Percentiles rank a stretch among this genome's conserved stretches.
Evolutionary conservation across 2,329 filamentous ascomycete genomes (phyloP).

Genomic region (Pleochaeta shiraiana): DNA sequence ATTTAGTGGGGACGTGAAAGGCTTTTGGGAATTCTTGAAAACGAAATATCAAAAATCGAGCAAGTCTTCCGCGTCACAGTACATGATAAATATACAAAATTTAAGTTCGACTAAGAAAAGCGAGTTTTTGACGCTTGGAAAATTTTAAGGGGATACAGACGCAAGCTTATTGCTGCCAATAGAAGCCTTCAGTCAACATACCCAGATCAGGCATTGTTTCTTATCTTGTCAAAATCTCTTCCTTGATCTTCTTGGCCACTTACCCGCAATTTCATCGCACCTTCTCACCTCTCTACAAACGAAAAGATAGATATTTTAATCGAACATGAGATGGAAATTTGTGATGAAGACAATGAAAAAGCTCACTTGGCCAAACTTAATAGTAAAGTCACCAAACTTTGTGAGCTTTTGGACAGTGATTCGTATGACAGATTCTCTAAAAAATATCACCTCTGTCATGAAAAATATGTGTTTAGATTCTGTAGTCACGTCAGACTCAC

Average conservation of each 20-base stretch:
- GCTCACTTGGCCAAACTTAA: not conserved
- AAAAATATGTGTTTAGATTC: not conserved
- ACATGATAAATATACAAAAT: not conserved
- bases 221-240: not conserved
- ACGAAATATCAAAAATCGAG: not conserved
- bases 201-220: not conserved
- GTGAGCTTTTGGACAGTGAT: not conserved
- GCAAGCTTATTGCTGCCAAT: not conserved
- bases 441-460: not conserved
- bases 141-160: not conserved
- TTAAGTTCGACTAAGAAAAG: not conserved
- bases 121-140: not conserved
- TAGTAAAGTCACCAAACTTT: not conserved
- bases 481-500: not conserved
- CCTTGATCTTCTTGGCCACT: not conserved
- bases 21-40: not conserved
- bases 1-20: not conserved
- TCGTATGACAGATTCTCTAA: not conserved
- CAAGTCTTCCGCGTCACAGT: not conserved
- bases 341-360: not conserved
- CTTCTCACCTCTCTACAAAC: not conserved
- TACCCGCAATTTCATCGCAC: not conserved
- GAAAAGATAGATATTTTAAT: slow-evolving; percentile 2
- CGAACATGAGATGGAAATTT: not conserved
- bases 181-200: not conserved